phyloP scores from a whole-genome alignment of 345 rosid genomes.

The Citrus reticulata region DNA sequence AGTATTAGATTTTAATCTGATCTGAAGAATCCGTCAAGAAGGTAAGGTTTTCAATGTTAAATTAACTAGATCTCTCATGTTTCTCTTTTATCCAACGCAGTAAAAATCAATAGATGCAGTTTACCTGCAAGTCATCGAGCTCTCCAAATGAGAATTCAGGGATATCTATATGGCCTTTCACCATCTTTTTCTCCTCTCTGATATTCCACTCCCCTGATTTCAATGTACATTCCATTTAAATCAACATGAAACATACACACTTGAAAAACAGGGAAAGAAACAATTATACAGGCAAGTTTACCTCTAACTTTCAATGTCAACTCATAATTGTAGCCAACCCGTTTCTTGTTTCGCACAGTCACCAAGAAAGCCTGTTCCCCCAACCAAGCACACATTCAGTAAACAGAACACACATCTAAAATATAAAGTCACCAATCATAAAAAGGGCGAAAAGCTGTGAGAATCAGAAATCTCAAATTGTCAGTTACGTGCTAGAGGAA shows the following conservation, averaged over 20 bases:
- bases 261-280: background rate
- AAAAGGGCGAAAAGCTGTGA: background rate
- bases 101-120: background rate
- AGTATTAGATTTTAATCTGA: background rate
- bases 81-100: background rate
- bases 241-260: background rate
- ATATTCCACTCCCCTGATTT: slow-evolving; percentile 75
- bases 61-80: background rate
- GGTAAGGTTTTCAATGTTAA: background rate
- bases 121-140: slow-evolving; percentile 91
- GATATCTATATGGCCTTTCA: slow-evolving; percentile 66
- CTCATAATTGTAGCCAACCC: slow-evolving; percentile 84
- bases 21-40: background rate
- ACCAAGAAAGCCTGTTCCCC: slow-evolving; percentile 78
- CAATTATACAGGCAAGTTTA: slow-evolving; percentile 8
- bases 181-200: slow-evolving; percentile 53
- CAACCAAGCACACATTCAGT: background rate
- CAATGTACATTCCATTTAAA: slow-evolving; percentile 5
- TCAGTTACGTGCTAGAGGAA: background rate
- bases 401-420: background rate
- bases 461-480: background rate
- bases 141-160: slow-evolving; percentile 91
- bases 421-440: background rate
- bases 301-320: slow-evolving; percentile 74
- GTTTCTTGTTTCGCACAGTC: slow-evolving; percentile 85